Evolutionary conservation across 2,329 filamentous ascomycete genomes (phyloP).

Genomic region (Calycina herbarum): DNA sequence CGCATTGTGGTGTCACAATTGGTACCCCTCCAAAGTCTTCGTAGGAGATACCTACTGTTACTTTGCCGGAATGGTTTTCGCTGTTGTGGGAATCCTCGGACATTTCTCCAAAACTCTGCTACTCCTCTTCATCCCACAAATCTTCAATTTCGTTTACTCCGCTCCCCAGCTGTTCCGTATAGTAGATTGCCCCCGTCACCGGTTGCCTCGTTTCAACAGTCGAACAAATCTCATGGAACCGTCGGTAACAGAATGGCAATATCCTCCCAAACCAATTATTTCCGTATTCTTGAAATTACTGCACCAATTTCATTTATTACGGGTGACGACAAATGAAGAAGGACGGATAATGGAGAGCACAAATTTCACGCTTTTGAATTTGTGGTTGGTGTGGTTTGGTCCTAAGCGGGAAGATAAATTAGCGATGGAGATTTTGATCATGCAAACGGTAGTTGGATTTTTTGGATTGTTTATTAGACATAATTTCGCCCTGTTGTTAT

Average conservation of each 20-base stretch:
- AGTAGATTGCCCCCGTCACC: conserved; percentile 88
- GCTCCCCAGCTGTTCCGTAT: conserved; percentile 87
- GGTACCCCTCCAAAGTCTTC: conserved; percentile 93
- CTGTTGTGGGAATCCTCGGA: conserved; percentile 91
- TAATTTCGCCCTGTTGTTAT: conserved; percentile 80
- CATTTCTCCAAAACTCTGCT: conserved; percentile 98
- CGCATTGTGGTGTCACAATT: conserved; percentile 87
- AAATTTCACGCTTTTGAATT: conserved; percentile 91
- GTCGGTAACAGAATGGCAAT: conserved; percentile 75
- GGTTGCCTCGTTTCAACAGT: conserved; percentile 84
- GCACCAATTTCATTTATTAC: conserved; percentile 65
- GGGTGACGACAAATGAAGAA: conserved; percentile 64
- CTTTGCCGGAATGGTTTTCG: conserved; percentile 98
- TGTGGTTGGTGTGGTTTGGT: conserved; percentile 95
- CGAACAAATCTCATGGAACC: conserved; percentile 83
- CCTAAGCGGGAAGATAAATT: conserved; percentile 85
- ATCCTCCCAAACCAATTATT: conserved; percentile 67
- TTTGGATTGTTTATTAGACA: conserved; percentile 84
- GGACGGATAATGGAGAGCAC: conserved; percentile 76
- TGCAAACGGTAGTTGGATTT: conserved; percentile 77
- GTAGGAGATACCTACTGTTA: conserved; percentile 99
- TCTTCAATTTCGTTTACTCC: conserved; percentile 96
- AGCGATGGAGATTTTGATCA: conserved; percentile 73
- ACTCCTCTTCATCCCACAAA: conserved; percentile 86
- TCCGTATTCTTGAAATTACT: conserved; percentile 66